Percentiles rank a stretch among this genome's conserved stretches.
phyloP scores from a whole-genome alignment of 2,329 filamentous ascomycete genomes.

The Xylariales sp. region DNA sequence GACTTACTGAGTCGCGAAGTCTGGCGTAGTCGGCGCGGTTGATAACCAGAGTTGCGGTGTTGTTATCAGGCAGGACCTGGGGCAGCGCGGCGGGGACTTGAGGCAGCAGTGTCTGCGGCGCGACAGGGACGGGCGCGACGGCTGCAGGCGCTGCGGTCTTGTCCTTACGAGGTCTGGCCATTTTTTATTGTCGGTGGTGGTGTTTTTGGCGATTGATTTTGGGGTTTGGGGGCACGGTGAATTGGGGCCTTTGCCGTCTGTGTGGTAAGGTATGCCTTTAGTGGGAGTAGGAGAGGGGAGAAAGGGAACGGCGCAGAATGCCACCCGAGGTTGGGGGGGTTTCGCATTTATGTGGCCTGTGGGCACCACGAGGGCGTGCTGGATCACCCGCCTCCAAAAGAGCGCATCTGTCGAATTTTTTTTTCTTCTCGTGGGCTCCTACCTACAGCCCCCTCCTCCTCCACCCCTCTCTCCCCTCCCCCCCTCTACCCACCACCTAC shows the following conservation, averaged over 20 bases:
- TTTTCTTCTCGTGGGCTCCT: constrained; percentile 1
- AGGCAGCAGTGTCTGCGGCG: constrained; percentile 5
- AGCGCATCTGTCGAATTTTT: constrained; percentile 3
- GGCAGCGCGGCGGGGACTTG: constrained; percentile 10
- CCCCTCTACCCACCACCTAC: background rate
- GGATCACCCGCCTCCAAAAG: constrained; percentile 7
- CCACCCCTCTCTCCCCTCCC: constrained; percentile 2
- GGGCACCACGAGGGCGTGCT: constrained; percentile 5
- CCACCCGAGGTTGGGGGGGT: constrained; percentile 7
- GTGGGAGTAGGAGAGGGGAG: constrained; percentile 7
- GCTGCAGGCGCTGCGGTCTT: constrained; percentile 32
- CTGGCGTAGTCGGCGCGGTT: constrained; percentile 70
- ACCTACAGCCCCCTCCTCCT: constrained; percentile 1
- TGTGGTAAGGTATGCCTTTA: constrained; percentile 1
- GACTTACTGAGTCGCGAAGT: constrained; percentile 76
- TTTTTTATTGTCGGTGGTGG: constrained; percentile 18
- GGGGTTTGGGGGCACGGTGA: background rate
- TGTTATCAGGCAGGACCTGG: constrained; percentile 16
- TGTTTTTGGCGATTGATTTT: background rate
- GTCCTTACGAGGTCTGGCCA: constrained; percentile 35
- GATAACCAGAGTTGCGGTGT: constrained; percentile 16
- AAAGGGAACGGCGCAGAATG: constrained; percentile 5
- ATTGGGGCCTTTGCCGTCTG: constrained; percentile 1
- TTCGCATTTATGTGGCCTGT: constrained; percentile 9
- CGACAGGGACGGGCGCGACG: constrained; percentile 26